Conservation (phyloP, 208 protist genomes). For the Trypanosoma rangeli region DNA sequence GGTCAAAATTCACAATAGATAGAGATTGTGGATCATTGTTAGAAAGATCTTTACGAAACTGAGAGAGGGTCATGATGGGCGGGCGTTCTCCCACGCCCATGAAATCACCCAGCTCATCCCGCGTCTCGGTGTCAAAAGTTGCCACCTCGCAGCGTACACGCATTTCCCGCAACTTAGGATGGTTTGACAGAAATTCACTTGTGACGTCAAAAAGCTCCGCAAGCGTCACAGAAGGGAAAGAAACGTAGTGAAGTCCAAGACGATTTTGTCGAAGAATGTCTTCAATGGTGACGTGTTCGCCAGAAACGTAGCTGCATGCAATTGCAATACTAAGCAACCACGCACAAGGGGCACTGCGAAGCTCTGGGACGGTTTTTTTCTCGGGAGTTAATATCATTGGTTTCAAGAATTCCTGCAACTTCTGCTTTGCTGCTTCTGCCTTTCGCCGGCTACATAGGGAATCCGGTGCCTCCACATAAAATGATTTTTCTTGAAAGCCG, state of each 20-base stretch:
- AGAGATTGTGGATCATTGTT: slow-evolving; percentile 51
- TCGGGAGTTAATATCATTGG: slow-evolving; percentile 48
- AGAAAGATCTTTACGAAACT: slow-evolving; percentile 85
- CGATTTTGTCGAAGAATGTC: slow-evolving; percentile 81
- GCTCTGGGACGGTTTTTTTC: slow-evolving; percentile 27
- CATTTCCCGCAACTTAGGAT: slow-evolving; percentile 53
- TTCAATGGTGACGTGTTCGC: slow-evolving; percentile 67
- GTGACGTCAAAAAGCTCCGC: slow-evolving; percentile 81
- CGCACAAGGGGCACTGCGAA: slow-evolving; percentile 68
- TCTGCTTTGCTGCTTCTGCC: slow-evolving; percentile 32
- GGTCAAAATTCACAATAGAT: slow-evolving; percentile 90
- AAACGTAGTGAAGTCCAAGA: slow-evolving; percentile 81
- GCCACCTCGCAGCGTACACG: slow-evolving; percentile 81
- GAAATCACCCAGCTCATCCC: slow-evolving; percentile 43
- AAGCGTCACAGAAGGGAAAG: slow-evolving; percentile 77
- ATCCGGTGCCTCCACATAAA: neutral
- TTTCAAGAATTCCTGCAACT: slow-evolving; percentile 56
- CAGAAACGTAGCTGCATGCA: slow-evolving; percentile 74
- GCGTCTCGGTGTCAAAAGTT: slow-evolving; percentile 73
- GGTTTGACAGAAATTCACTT: slow-evolving; percentile 67
- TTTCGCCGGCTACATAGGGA: slow-evolving; percentile 31
- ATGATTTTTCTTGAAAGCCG: neutral
- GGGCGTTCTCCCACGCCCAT: slow-evolving; percentile 66
- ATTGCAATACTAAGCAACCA: slow-evolving; percentile 81
- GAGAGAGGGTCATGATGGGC: slow-evolving; percentile 62